A percentile compares a stretch with the other conserved stretches of the same genome.
These are phyloP conservation scores for Lactifluus subvellereus DNA, from an alignment of 768 basidiomycete species.

Conservation along the genomic window DNA sequence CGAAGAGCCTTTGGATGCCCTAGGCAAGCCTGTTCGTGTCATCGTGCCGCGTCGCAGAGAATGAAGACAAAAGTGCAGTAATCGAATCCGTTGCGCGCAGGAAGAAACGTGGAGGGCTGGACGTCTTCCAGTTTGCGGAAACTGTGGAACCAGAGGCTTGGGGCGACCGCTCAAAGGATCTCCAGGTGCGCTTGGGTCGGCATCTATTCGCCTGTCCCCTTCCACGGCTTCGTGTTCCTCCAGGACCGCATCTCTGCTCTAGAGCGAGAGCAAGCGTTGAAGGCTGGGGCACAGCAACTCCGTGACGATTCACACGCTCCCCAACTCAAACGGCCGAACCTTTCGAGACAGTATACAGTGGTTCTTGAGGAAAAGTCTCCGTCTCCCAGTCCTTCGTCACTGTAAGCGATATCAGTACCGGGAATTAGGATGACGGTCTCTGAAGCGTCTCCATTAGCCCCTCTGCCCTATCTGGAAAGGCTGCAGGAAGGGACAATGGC, in stretches of 20 bases:
- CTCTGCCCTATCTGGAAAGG: slow-evolving; percentile 49
- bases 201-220: background rate
- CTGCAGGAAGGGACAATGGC: slow-evolving; percentile 29
- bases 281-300: background rate
- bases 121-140: slow-evolving; percentile 76
- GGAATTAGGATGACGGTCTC: background rate
- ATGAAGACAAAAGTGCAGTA: slow-evolving; percentile 35
- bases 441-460: slow-evolving; percentile 38
- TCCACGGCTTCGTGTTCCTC: background rate
- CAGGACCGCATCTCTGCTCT: slow-evolving; percentile 28
- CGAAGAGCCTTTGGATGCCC: slow-evolving; percentile 76
- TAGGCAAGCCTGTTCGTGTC: slow-evolving; percentile 44
- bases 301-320: background rate
- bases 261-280: slow-evolving; percentile 23
- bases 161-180: slow-evolving; percentile 55
- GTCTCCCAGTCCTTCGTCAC: slow-evolving; percentile 19
- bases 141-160: slow-evolving; percentile 68
- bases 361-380: slow-evolving; percentile 9
- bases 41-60: slow-evolving; percentile 11
- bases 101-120: slow-evolving; percentile 47
- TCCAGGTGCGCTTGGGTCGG: slow-evolving; percentile 48
- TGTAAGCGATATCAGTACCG: slow-evolving; percentile 24
- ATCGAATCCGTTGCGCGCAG: slow-evolving; percentile 55
- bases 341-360: slow-evolving; percentile 20
- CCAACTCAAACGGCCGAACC: slow-evolving; percentile 14